Evolutionary conservation across 164 flowering plant species (phyloP).

Genomic region (Chimonanthus praecox): DNA sequence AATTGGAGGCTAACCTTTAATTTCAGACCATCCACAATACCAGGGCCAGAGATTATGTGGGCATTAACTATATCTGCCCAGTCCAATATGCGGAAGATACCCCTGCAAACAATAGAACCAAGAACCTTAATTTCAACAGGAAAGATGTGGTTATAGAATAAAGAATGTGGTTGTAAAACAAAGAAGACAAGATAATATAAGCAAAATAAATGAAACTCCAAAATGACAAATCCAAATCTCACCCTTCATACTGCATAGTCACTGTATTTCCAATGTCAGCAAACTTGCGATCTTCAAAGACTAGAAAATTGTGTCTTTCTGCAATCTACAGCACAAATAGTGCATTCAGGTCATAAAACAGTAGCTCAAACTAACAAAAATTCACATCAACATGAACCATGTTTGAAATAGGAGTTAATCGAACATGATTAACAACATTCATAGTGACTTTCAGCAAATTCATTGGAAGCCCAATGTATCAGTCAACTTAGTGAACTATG

Average conservation of each 20-base stretch:
- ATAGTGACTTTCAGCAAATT: too few relatives aligned
- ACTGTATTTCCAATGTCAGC: constrained; percentile 99
- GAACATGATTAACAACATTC: too few relatives aligned
- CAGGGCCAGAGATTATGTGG: constrained; percentile 94
- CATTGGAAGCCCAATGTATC: too few relatives aligned
- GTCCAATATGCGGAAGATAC: constrained; percentile 76
- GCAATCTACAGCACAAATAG: constrained; percentile 58
- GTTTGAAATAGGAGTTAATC: too few relatives aligned
- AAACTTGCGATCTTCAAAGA: constrained; percentile 97
- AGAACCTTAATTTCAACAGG: neutral
- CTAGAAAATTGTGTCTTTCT: constrained; percentile 79
- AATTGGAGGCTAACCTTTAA: constrained; percentile 46
- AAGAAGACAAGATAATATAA: constrained; percentile 1
- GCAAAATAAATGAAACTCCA: constrained; percentile 1
- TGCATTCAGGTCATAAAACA: constrained; percentile 9
- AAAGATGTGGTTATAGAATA: neutral
- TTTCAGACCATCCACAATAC: constrained; percentile 93
- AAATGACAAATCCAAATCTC: constrained; percentile 14
- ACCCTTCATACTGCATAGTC: constrained; percentile 99
- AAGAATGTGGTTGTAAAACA: neutral
- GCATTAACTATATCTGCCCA: constrained; percentile 98
- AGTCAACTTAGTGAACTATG: too few relatives aligned
- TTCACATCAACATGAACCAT: neutral
- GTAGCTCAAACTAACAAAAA: neutral
- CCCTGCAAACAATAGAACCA: constrained; percentile 43